Conservation (phyloP, 148 eudicot species). For the Chenopodium album region DNA sequence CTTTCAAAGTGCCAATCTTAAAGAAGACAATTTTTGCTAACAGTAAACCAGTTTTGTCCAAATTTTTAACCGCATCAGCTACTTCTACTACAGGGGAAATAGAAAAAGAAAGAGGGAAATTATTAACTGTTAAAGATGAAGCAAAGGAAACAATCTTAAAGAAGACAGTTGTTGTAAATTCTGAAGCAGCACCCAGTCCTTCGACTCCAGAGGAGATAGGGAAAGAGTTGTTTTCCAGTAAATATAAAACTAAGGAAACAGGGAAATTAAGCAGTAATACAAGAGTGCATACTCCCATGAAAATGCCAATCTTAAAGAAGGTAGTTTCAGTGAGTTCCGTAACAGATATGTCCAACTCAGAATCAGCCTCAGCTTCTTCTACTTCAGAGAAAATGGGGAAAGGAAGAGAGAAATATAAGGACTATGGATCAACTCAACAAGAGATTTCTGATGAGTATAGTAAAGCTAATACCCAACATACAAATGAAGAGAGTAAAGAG, state of each 20-base stretch:
- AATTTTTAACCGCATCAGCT: conserved; percentile 12
- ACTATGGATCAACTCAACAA: background rate
- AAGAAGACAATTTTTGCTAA: conserved; percentile 20
- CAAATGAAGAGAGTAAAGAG: conserved; percentile 18
- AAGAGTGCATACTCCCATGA: conserved; percentile 4
- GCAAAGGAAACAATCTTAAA: conserved; percentile 21
- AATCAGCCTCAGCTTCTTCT: background rate
- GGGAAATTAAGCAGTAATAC: conserved; percentile 9
- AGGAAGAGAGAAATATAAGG: background rate
- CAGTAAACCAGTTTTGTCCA: background rate
- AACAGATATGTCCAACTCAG: background rate
- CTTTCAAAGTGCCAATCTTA: conserved; percentile 15
- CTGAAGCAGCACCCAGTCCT: conserved; percentile 13
- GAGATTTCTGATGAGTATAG: conserved; percentile 18
- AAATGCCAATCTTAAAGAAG: conserved; percentile 14
- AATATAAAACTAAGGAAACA: background rate
- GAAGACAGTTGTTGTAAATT: conserved; percentile 20
- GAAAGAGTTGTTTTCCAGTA: background rate
- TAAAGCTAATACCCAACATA: background rate
- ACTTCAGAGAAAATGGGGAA: background rate
- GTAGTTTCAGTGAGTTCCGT: background rate
- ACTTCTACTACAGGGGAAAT: conserved; percentile 8
- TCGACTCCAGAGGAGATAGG: conserved; percentile 5
- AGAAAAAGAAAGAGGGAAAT: background rate
- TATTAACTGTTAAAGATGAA: conserved; percentile 9